Evolutionary conservation across 495 filamentous ascomycete genomes (phyloP), one percentile per base, ranked within the genome.

Genomic region (Penicillium parvum): DNA sequence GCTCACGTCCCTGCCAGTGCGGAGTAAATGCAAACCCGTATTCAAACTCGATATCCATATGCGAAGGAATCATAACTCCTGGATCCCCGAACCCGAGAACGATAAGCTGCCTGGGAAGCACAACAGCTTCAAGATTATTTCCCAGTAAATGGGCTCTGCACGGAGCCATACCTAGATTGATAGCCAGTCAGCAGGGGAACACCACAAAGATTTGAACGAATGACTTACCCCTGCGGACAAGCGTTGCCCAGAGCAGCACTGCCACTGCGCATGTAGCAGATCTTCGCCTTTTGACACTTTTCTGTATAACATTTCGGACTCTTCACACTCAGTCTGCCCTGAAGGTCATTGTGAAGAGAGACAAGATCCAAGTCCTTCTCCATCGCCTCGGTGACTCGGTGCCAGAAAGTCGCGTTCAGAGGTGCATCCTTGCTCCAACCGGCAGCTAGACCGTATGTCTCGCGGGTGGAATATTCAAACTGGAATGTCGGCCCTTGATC

Each of bases 251-350:
- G 47, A 3, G 72, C 68, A 17, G 59, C 65, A 55, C 73, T 77
- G 3, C 76, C 78, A 61, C 69, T 75, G 6, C 77, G 57, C 63
- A 81, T 81, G 46, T 82, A 81, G 39, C 79, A 83, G 12, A 83
- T 61, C 64, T 80, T 81, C 2, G 77, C 75, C 30, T 50, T 39
- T 14, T 66, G 64, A 49, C 78, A 83, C 10, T 55, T 71, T 1
- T 42, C 50, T 27, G 57, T 78, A 10, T 66, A 71, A 43, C 79
- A 83, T 15, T 67, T 68, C 0, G 76, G 76, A 11, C 66, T 75
- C 51, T 60, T 59, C 3, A 74, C 58, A 34, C 72, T 77, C 40
- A 47, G 57, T 50, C 75, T 77, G 3, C 78, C 78, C 52, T 82
- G 73, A 40, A 69, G 72, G 10, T 63, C 66, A 48, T 77, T 82